phyloP scores from a whole-genome alignment of 768 basidiomycete genomes.

The Holtermannia corniformis region DNA sequence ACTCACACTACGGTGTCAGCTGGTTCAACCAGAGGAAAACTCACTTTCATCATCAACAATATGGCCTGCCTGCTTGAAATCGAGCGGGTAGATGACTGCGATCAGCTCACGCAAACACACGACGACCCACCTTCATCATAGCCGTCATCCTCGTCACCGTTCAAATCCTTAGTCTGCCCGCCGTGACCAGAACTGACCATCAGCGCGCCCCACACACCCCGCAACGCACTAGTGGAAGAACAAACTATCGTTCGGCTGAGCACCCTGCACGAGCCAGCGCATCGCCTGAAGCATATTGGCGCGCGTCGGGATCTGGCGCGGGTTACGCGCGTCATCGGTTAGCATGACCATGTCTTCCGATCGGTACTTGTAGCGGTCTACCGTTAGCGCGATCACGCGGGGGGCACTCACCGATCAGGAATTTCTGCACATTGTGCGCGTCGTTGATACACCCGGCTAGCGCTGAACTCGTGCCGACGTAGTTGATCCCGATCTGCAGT shows the following conservation, averaged over 20 bases:
- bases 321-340: constrained; percentile 61
- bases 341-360: constrained; percentile 75
- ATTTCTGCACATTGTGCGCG: constrained; percentile 66
- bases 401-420: no score
- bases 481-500: constrained; percentile 69
- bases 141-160: constrained; percentile 41
- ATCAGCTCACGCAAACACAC: not conserved
- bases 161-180: constrained; percentile 68
- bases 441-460: constrained; percentile 88
- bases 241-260: constrained; percentile 49
- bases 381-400: no score
- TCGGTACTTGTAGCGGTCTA: constrained; percentile 58
- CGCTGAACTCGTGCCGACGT: constrained; percentile 57
- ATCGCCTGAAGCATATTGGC: constrained; percentile 79
- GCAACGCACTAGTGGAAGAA: constrained; percentile 40
- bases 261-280: constrained; percentile 81
- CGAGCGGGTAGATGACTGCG: constrained; percentile 65
- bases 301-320: constrained; percentile 60
- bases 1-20: no score
- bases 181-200: constrained; percentile 71
- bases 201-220: not conserved
- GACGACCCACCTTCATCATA: constrained; percentile 25
- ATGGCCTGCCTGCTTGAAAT: constrained; percentile 59
- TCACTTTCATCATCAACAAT: constrained; percentile 79
- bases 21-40: no score